Base-by-base conservation (phyloP, 768 basidiomycete species). In the Trichaptum fuscoviolaceum region DNA sequence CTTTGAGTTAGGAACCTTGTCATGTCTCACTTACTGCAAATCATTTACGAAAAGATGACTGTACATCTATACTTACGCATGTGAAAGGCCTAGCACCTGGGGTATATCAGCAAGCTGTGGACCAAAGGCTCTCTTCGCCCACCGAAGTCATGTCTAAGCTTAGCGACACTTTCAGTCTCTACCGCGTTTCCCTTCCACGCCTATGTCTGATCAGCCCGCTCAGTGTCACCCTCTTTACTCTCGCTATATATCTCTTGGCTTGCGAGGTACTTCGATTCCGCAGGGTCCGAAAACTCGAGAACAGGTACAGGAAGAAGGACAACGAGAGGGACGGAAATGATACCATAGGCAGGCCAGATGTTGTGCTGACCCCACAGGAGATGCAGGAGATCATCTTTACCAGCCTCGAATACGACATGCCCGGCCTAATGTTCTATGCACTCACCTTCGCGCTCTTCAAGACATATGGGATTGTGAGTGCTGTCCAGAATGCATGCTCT, bases 401-500 rank as follows among this genome's bases (percentile, higher is more conserved):
- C 1, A 73, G 79, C 2, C 65, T 69, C 6, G 64, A 72, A 18
- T 84, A 79, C 65, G 84, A 85, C 68, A 83, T 84, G 81, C 83
- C 83, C 4, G 64, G 70, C 18, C 65, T 85, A 1, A 60, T 79
- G 64, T 75, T 76, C 61, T 79, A 80, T 68, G 70, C 82, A 0
- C 60, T 81, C 36, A 73, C 81, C 1, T 83, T 85, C 71, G 84
- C 84, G 1, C 69, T 85, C 67, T 84, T 85, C 77, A 84, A 84
- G 73, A 84, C 84, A 3, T 84, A 82, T 70, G 81, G 70, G 0
- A 78, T 83, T 65, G 83, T 84, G 66, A 68, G 81, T 76, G 1
- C 17, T 18, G 34, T 42, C 15, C 25, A 18, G 15, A 52, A 4
- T 12, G 20, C 4, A 52, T 52, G 20, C 30, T 30, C 8, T 30